Evolutionary conservation across 2,329 filamentous ascomycete species (phyloP).

Genomic region (Diplocarpon rosae): DNA sequence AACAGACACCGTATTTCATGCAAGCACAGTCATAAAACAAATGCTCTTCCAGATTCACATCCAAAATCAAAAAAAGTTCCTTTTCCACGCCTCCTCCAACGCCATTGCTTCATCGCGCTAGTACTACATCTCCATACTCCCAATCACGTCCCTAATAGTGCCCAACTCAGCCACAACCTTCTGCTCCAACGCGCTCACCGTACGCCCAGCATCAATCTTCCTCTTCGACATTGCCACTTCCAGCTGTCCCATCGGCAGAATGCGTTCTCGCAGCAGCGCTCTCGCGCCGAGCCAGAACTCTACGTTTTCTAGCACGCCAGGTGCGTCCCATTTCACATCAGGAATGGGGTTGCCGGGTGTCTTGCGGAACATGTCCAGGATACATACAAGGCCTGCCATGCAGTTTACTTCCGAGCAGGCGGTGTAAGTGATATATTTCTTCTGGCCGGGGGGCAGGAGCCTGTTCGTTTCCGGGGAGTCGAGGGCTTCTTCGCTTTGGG

Average conservation of each 20-base stretch:
- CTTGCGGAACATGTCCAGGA: conserved; percentile 55
- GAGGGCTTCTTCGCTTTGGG: conserved; percentile 60
- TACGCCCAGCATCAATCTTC: conserved; percentile 24
- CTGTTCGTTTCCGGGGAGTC: conserved; percentile 46
- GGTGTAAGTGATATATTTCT: conserved; percentile 57
- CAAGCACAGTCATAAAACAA: too few species aligned
- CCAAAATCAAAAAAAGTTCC: too few species aligned
- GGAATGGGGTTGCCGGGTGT: conserved; percentile 54
- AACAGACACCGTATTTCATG: too few species aligned
- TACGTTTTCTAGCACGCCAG: conserved; percentile 65
- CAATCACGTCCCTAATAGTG: conserved; percentile 23
- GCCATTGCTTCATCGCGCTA: too few species aligned
- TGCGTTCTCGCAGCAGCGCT: conserved; percentile 57
- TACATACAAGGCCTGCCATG: conserved; percentile 61
- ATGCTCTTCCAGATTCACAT: too few species aligned
- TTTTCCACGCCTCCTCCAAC: too few species aligned
- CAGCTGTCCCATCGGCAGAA: conserved; percentile 61
- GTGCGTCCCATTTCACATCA: conserved; percentile 63
- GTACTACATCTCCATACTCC: conserved; percentile 11
- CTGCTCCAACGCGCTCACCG: conserved; percentile 37
- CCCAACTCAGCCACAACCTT: conserved; percentile 60
- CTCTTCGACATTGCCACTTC: conserved; percentile 52
- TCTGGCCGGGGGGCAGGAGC: conserved; percentile 36
- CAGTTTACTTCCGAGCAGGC: conserved; percentile 70
- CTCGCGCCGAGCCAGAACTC: conserved; percentile 71